Percentiles rank a stretch among this genome's conserved stretches.
phyloP scores from a whole-genome alignment of 768 basidiomycete genomes.

The Dentipellis fragilis region DNA sequence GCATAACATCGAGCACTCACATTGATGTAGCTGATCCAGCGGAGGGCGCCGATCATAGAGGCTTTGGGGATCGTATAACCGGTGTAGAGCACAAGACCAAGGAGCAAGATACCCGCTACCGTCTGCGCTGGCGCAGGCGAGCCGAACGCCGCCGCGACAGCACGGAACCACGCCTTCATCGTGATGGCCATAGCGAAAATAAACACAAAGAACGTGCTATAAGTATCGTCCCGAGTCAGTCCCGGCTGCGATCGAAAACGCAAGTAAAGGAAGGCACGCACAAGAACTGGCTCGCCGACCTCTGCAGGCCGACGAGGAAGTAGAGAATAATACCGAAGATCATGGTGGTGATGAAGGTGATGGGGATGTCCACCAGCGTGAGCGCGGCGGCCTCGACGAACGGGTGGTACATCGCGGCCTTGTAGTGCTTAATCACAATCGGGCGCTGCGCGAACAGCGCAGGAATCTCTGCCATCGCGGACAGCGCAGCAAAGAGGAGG shows the following conservation, averaged over 20 bases:
- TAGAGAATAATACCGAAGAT: conserved; percentile 45
- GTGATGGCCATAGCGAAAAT: conserved; percentile 46
- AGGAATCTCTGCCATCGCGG: conserved; percentile 56
- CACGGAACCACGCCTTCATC: conserved; percentile 73
- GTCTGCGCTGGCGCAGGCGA: conserved; percentile 55
- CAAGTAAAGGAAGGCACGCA: conserved; percentile 22
- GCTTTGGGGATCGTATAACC: conserved; percentile 53
- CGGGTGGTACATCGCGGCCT: conserved; percentile 54
- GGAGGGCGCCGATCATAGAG: conserved; percentile 57
- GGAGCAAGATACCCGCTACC: conserved; percentile 38
- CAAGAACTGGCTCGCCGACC: conserved; percentile 54
- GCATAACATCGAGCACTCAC: conserved; percentile 30
- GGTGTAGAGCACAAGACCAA: conserved; percentile 47
- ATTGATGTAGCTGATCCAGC: conserved; percentile 59
- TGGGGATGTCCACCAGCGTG: conserved; percentile 53
- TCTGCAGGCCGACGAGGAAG: conserved; percentile 51
- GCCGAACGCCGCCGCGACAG: conserved; percentile 48
- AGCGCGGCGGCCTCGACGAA: conserved; percentile 45
- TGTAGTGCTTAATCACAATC: conserved; percentile 46
- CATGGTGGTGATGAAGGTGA: conserved; percentile 36
- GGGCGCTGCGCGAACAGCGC: conserved; percentile 46
- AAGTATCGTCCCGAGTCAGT: background rate
- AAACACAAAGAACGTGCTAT: conserved; percentile 50
- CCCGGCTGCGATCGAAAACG: background rate
- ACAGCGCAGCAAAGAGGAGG: conserved; percentile 47